Base-by-base conservation (phyloP, 768 basidiomycete species). In the Tulasnella sp. region DNA sequence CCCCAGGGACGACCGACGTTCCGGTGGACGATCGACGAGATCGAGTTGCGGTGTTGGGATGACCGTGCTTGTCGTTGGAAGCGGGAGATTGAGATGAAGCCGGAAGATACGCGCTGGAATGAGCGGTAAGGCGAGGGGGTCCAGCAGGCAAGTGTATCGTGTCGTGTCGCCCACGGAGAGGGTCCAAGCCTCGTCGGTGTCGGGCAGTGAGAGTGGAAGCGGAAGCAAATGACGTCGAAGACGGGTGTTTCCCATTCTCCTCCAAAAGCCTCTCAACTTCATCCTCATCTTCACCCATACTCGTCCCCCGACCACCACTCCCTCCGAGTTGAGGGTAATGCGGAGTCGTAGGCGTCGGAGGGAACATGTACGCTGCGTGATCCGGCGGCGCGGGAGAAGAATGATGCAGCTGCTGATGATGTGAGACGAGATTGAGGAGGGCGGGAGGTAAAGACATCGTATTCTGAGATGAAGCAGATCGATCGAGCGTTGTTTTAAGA, bases 401-500 rank as follows among this genome's bases (percentile, higher is more conserved):
- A 9, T 11, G 49, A 17, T 12, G 14, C 25, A 37, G 37, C 6
- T 74, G 49, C 5, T 54, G 73, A 6, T 52, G 42, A 3, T 52
- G 52, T 11, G 45, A 17, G 31, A 25, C 22, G 52, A 58, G 34
- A 19, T 31, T 31, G 0, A 54, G 34, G 7, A 37, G 15, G 1
- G 25, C 17, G 37, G 36, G 49, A 58, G 73, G 42, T 39, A 42
- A n/a, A n/a, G 68, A 2, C 7, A 37, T 39, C 68, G 36, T 36
- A 17, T 19, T 40, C 37, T 49, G 36, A 36, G 25, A 64, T 19
- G 58, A 75, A 31, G 31, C 25, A 12, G 29, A 67, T 49, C 7
- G 79, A 52, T 19, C 69, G 67, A 38, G 83, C 84, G 73, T 83
- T 70, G 88, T 83, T 17, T 81, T 82, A 36, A 92, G 82, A 71